Base-by-base conservation (phyloP, 164 flowering plant species). In the Sedum album region DNA sequence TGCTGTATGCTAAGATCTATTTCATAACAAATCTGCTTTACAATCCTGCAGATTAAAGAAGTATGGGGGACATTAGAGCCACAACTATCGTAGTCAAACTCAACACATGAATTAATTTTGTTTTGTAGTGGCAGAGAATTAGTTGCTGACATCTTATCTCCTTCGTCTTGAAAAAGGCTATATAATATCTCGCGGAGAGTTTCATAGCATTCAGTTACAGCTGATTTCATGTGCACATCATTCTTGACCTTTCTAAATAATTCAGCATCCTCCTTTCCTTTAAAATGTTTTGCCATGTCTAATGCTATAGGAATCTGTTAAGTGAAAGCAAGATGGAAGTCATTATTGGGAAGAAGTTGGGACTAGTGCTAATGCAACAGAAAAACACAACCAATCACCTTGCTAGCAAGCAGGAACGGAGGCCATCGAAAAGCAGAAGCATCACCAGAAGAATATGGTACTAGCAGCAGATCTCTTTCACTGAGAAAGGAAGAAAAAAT, bases 251-350 rank as follows among this genome's bases (percentile, higher is more conserved):
- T 95, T 77, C 72, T 86, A 79, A 83, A 88, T 51, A 95, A 78
- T 6, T 88, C 96, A 21, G 69, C 81, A 75, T 89, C 98, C 14
- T 84, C 87, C 73, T 76, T 87, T 46, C 83, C 84, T 76, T 79
- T 90, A 68, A 86, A 84, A 80, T 89, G 93, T 76, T 90, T 92
- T 64, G 99, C 99, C 97, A 95, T 95, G 79, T 92, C 98, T 71
- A 95, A 66, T 68, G 98, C 98, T 74, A 90, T 85, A 21, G 99
- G 99, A 80, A 95, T 95, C 99, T 95, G 70, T 57, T 55, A 62
- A 46, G 55, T 7, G 62, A 71, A 41, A 28, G 20, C 18, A 17
- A 57, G 33, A 26, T 57, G 62, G 33, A 55, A 4, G 33, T 57
- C 33, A 57, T 21, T 17, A 9, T 41, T 39, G 25, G 11, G 26